These are phyloP conservation scores for Margaritispora aquatica DNA, from an alignment of 495 filamentous ascomycete genomes.

Conservation along the genomic window DNA sequence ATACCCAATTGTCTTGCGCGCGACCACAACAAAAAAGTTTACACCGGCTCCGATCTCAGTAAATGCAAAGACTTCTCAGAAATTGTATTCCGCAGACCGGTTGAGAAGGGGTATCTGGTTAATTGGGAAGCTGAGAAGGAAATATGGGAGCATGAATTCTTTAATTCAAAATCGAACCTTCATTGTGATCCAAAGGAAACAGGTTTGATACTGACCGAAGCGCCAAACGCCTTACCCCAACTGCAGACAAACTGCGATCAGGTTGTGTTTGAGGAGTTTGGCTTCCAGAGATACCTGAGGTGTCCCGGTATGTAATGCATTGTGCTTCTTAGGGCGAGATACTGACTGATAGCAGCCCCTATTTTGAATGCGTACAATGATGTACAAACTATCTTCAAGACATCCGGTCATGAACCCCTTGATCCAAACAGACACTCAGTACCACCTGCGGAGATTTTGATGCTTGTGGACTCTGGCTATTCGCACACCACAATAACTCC, in stretches of 20 bases:
- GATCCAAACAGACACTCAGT: conserved; percentile 35
- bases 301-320: conserved; percentile 49
- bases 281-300: conserved; percentile 81
- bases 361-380: conserved; percentile 83
- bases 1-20: conserved; percentile 88
- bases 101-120: conserved; percentile 92
- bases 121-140: conserved; percentile 97
- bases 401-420: conserved; percentile 22
- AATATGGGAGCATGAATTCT: conserved; percentile 90
- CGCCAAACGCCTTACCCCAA: conserved; percentile 75
- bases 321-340: neutral
- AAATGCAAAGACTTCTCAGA: conserved; percentile 86
- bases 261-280: conserved; percentile 96
- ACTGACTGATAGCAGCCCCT: conserved; percentile 31
- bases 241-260: conserved; percentile 90
- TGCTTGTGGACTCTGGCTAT: conserved; percentile 87
- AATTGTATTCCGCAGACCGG: conserved; percentile 76
- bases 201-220: conserved; percentile 78
- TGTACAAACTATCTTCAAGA: conserved; percentile 55
- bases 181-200: conserved; percentile 73
- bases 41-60: conserved; percentile 74
- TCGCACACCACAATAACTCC: conserved; percentile 93
- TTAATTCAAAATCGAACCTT: conserved; percentile 63
- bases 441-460: conserved; percentile 67
- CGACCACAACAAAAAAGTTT: conserved; percentile 69